Base-by-base conservation (phyloP, 257 asterid genomes). In the Vinca minor region DNA sequence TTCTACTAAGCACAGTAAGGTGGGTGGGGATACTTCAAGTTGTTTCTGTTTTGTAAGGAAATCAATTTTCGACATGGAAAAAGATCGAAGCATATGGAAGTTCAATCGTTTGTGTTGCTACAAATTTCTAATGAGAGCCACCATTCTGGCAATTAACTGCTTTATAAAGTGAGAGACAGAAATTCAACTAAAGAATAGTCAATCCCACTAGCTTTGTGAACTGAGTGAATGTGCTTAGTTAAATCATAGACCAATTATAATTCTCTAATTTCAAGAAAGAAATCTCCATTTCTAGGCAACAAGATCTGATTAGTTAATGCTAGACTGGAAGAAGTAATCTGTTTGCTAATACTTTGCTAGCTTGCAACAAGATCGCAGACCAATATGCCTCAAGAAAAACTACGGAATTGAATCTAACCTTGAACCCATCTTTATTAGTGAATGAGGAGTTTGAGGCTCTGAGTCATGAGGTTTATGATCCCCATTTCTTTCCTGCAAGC, bases 401-500 rank as follows among this genome's bases (percentile, higher is more conserved):
- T 26, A 12, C 17, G 49, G 17, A 54, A 10, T 53, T n/a, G 14
- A 25, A 18, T 42, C 86, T 62, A 69, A 92, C 98, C 98, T 87
- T 63, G 96, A 87, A 69, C 76, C 81, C 82, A 81, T 59, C 70
- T 87, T 89, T 81, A 76, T 57, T 62, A 87, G 75, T 20, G 87
- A 69, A 80, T 77, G 87, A 28, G 95, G 94, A 59, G 92, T 83
- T 63, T 91, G 85, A 69, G 95, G 91, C 77, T 89, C 96, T 21
- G 76, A 60, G 14, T 86, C 98, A 44, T 79, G 87, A 69, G 71
- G 70, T 69, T 76, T 88, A 73, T 75, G 76, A 68, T 92, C 96
- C 73, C 88, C 91, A 64, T 78, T 85, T 75, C 94, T 85, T 79
- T 89, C 95, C 98, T 89, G 72, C 73, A 73, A 60, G 73, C 46